Evolutionary conservation across 306 rosid species (phyloP), one percentile per base, ranked within the genome.

Genomic region (Vicia sativa): DNA sequence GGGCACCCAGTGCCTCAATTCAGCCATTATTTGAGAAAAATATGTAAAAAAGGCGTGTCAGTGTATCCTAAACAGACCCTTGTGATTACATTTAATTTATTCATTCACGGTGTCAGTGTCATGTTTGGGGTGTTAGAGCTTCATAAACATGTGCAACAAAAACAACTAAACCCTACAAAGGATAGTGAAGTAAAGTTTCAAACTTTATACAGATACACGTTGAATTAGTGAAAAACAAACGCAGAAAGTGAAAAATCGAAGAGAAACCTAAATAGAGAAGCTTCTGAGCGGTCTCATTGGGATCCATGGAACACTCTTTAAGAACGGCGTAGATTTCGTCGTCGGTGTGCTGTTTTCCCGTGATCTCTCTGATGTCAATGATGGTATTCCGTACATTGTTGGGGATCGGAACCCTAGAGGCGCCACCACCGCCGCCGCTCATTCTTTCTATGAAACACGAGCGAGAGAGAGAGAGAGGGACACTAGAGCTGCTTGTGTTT

Each of bases 291-390:
- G 96, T 86, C 79, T 90, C 96, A 38, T 90, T 81, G 74, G 95
- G 96, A 87, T 90, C 96, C 96, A 90, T 86, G 38, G 90, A 80
- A 18, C 86, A 87, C 75, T 90, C 96, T 12, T 35, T 72, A 59
- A 87, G 92, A 72, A 90, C 86, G 7, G 88, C 66, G 73, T 80
- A 90, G 81, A 90, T 87, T 67, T 90, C 96, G 1, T 90, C 96
- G 82, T 90, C 95, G 76, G 87, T 77, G 82, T 90, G 96, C 63
- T 82, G 91, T 52, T 87, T 90, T 9, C 85, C 86, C 18, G 96
- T 87, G 77, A 86, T 90, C 83, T 90, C 96, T 28, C 92, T 81
- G 50, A 90, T 90, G 78, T 86, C 74, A 2, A 75, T 72, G 55
- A 90, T 86, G 70, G 61, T 84, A 74, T 70, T 82, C 66, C 79